These are phyloP conservation scores for Curvularia spicifera DNA, from an alignment of 2,329 filamentous ascomycete genomes.

Conservation along the genomic window DNA sequence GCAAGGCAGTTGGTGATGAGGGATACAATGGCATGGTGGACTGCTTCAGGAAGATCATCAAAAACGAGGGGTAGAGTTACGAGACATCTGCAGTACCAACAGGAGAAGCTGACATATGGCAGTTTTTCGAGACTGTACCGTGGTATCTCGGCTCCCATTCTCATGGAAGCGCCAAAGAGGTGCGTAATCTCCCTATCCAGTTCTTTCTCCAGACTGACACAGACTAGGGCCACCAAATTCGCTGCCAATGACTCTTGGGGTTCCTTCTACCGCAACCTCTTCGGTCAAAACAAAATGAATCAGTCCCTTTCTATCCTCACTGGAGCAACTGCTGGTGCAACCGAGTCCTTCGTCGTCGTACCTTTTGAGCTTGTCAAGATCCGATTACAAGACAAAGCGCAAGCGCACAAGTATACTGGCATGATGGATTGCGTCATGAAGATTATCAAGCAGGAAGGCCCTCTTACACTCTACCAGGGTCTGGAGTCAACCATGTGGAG, in stretches of 20 bases:
- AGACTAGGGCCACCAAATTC: conserved; percentile 86
- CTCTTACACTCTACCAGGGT: conserved; percentile 92
- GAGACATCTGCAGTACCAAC: not conserved
- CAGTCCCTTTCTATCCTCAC: conserved; percentile 92
- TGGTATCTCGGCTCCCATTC: conserved; percentile 91
- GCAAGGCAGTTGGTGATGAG: conserved; percentile 74
- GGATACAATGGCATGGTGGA: conserved; percentile 97
- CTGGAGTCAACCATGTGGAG: conserved; percentile 97
- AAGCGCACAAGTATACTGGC: conserved; percentile 84
- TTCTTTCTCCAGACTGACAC: conserved; percentile 12
- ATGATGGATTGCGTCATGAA: conserved; percentile 80
- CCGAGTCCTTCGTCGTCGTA: conserved; percentile 95
- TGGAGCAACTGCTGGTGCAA: conserved; percentile 91
- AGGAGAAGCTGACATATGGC: conserved; percentile 23
- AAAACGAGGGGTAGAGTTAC: conserved; percentile 80
- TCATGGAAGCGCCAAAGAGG: conserved; percentile 96
- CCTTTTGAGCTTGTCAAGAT: conserved; percentile 99
- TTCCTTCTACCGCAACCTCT: conserved; percentile 85
- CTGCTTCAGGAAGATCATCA: conserved; percentile 97
- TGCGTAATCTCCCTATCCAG: conserved; percentile 24
- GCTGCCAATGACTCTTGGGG: conserved; percentile 99
- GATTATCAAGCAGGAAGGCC: conserved; percentile 82
- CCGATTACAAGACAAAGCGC: conserved; percentile 92
- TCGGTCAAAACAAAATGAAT: conserved; percentile 85
- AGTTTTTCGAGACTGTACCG: conserved; percentile 92